phyloP scores from a whole-genome alignment of 2,329 filamentous ascomycete species.

The Sclerotinia glacialis region DNA sequence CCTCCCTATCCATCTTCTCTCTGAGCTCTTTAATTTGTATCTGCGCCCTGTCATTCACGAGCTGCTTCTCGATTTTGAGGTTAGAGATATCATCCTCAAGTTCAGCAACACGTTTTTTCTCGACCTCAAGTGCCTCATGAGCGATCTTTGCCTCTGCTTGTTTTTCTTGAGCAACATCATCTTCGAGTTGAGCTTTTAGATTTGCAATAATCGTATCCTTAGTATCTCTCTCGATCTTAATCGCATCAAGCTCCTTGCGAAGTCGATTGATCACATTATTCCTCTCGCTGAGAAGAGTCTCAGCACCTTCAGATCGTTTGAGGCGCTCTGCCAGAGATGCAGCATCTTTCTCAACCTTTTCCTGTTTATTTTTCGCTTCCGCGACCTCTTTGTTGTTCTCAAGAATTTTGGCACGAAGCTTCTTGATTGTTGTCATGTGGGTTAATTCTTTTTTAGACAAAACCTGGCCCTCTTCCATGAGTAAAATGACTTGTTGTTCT shows the following conservation, averaged over 20 bases:
- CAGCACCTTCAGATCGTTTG: constrained; percentile 51
- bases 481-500: constrained; percentile 81
- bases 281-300: constrained; percentile 55
- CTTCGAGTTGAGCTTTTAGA: constrained; percentile 66
- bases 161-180: constrained; percentile 64
- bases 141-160: constrained; percentile 64
- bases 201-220: constrained; percentile 65
- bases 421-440: constrained; percentile 78
- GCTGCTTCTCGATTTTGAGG: constrained; percentile 74
- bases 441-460: constrained; percentile 84
- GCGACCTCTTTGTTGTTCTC: constrained; percentile 64
- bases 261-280: constrained; percentile 50
- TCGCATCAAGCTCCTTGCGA: constrained; percentile 56
- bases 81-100: constrained; percentile 59
- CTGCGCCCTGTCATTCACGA: constrained; percentile 67
- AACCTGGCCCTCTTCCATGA: constrained; percentile 91
- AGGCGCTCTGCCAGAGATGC: constrained; percentile 48
- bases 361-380: constrained; percentile 57
- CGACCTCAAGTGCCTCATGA: constrained; percentile 64
- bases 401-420: constrained; percentile 64
- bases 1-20: constrained; percentile 69
- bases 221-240: constrained; percentile 61
- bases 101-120: constrained; percentile 54
- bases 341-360: constrained; percentile 55
- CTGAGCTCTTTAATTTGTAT: constrained; percentile 68